Evolutionary conservation across 345 rosid genomes (phyloP).

Genomic region (Gossypioides kirkii): DNA sequence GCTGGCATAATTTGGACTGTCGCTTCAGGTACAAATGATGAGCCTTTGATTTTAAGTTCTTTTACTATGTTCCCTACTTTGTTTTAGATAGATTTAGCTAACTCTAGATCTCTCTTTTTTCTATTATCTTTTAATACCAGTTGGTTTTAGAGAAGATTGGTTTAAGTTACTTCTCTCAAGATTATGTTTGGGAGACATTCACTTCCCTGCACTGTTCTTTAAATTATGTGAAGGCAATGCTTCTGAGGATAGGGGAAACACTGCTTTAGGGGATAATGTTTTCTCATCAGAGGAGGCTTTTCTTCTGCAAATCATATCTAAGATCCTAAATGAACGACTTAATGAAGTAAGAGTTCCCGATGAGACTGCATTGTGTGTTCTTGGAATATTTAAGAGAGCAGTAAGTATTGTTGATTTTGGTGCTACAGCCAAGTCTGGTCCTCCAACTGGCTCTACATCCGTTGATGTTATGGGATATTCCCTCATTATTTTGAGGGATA

Average conservation of each 20-base stretch:
- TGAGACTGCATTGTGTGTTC: slow-evolving; percentile 28
- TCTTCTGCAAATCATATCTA: slow-evolving; percentile 51
- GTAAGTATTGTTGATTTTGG: slow-evolving; percentile 27
- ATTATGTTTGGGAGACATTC: slow-evolving; percentile 49
- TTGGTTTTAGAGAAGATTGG: slow-evolving; percentile 77
- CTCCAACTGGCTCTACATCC: slow-evolving; percentile 49
- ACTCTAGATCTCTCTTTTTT: not conserved
- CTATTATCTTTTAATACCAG: slow-evolving; percentile 25
- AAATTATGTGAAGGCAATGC: slow-evolving; percentile 16
- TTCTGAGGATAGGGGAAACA: slow-evolving; percentile 17
- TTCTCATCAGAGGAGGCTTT: slow-evolving; percentile 61
- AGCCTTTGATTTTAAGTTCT: not conserved
- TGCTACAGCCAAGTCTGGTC: slow-evolving; percentile 38
- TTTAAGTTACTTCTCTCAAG: slow-evolving; percentile 63
- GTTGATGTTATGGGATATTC: slow-evolving; percentile 64
- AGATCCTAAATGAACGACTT: slow-evolving; percentile 48
- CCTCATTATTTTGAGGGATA: slow-evolving; percentile 47
- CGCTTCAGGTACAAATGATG: slow-evolving; percentile 35
- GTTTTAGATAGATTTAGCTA: not conserved
- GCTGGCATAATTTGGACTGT: slow-evolving; percentile 47
- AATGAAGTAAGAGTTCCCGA: slow-evolving; percentile 33
- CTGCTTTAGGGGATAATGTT: not conserved
- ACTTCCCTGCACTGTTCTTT: slow-evolving; percentile 46
- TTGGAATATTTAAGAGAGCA: slow-evolving; percentile 42
- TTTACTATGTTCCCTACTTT: not conserved